Conservation (phyloP, 2,329 filamentous ascomycete genomes). For the Byssochlamys sp. region DNA sequence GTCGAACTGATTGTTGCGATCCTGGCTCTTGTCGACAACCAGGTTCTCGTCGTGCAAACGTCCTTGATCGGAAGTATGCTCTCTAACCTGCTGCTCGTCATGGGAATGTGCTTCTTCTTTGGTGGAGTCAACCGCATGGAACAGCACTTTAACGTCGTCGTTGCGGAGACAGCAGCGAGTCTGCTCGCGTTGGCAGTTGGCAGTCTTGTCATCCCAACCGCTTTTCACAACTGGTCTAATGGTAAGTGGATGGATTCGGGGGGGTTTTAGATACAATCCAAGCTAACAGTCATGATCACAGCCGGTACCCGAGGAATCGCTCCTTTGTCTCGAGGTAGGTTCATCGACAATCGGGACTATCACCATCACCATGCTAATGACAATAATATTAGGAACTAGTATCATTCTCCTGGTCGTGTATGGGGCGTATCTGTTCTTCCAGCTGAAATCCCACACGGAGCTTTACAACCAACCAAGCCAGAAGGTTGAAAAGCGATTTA, state of each 20-base stretch:
- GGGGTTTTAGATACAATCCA: neutral
- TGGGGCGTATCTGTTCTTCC: conserved; percentile 74
- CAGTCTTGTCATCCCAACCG: conserved; percentile 79
- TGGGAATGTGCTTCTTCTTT: conserved; percentile 89
- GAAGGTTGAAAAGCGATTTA: conserved; percentile 56
- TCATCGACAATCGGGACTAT: neutral
- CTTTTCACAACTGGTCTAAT: conserved; percentile 56
- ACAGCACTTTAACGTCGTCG: conserved; percentile 84
- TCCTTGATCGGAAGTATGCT: conserved; percentile 86
- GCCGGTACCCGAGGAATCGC: conserved; percentile 19
- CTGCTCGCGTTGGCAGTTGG: conserved; percentile 69
- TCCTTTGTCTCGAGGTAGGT: conserved; percentile 24
- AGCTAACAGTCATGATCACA: conserved; percentile 4
- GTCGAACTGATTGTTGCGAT: conserved; percentile 84
- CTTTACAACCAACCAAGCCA: conserved; percentile 73
- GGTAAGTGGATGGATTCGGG: conserved; percentile 13
- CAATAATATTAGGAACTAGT: conserved; percentile 38
- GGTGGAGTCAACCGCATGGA: conserved; percentile 68
- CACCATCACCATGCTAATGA: conserved; percentile 1
- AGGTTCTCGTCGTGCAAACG: conserved; percentile 81
- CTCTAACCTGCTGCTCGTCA: conserved; percentile 76
- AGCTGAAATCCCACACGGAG: conserved; percentile 71
- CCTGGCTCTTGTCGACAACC: conserved; percentile 63
- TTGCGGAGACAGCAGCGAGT: conserved; percentile 80
- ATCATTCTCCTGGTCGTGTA: conserved; percentile 81